phyloP scores from a whole-genome alignment of 129 eudicot genomes.

The Deinandra increscens region DNA sequence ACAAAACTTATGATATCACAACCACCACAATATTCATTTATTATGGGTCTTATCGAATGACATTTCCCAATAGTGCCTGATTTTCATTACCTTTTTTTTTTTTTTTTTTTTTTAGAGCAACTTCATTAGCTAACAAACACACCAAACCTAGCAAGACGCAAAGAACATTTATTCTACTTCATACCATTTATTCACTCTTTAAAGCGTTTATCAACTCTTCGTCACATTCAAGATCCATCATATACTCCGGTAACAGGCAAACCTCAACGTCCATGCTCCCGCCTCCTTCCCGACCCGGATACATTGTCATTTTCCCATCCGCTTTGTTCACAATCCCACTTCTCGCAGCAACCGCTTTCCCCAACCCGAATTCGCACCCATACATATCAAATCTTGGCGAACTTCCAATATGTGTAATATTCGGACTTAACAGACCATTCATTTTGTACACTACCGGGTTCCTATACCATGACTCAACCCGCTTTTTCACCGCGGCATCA shows the following conservation, averaged over 20 bases:
- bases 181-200: not conserved
- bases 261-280: constrained; percentile 47
- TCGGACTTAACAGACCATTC: not conserved
- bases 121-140: too few species aligned
- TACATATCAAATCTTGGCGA: constrained; percentile 46
- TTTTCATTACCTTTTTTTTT: too few species aligned
- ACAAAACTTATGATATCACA: too few species aligned
- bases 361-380: constrained; percentile 49
- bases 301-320: constrained; percentile 39
- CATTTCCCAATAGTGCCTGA: too few species aligned
- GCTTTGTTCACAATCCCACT: constrained; percentile 30
- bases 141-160: too few species aligned
- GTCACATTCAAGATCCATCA: constrained; percentile 30
- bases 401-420: constrained; percentile 19
- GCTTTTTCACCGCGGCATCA: constrained; percentile 11
- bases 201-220: constrained; percentile 21
- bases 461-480: constrained; percentile 24
- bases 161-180: too few species aligned
- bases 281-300: constrained; percentile 33
- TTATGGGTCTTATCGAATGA: too few species aligned
- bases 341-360: constrained; percentile 42
- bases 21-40: too few species aligned
- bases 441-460: constrained; percentile 5
- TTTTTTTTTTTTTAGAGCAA: too few species aligned
- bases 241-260: constrained; percentile 30